These are phyloP conservation scores for Filosporella fistucella DNA, from an alignment of 495 filamentous ascomycete genomes.

Conservation along the genomic window DNA sequence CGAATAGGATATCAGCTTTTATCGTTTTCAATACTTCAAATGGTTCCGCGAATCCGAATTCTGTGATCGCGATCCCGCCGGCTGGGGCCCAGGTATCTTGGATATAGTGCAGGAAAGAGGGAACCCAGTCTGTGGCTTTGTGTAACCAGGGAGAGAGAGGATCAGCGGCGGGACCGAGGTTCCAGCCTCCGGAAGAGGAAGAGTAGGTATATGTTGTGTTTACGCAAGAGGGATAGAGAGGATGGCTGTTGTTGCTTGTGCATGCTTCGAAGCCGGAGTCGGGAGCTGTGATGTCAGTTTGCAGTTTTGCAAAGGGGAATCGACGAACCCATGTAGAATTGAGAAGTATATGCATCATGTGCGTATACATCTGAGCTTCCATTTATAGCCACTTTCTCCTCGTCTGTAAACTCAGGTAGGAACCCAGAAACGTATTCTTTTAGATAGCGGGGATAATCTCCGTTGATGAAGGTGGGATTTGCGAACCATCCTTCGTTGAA, in stretches of 20 bases:
- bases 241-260: conserved; percentile 28
- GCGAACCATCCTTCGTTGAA: conserved; percentile 22
- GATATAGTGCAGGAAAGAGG: conserved; percentile 20
- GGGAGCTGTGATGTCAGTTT: conserved; percentile 5
- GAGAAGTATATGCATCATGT: conserved; percentile 31
- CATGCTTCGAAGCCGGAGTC: conserved; percentile 29
- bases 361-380: conserved; percentile 38
- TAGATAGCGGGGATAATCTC: conserved; percentile 35
- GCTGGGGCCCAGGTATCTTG: conserved; percentile 18
- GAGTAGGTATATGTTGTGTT: conserved; percentile 18
- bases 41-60: conserved; percentile 43
- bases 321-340: conserved; percentile 23
- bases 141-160: conserved; percentile 34
- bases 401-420: conserved; percentile 28
- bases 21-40: conserved; percentile 31
- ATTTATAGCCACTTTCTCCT: conserved; percentile 36
- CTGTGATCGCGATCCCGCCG: conserved; percentile 33
- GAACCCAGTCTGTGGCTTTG: conserved; percentile 32
- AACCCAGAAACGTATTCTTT: conserved; percentile 31
- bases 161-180: conserved; percentile 36
- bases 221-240: conserved; percentile 34
- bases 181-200: conserved; percentile 25
- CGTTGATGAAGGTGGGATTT: conserved; percentile 23
- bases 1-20: conserved; percentile 30
- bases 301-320: neutral